These are phyloP conservation scores for Xylaria polymorpha DNA, from an alignment of 2,329 filamentous ascomycete genomes.

Conservation along the genomic window DNA sequence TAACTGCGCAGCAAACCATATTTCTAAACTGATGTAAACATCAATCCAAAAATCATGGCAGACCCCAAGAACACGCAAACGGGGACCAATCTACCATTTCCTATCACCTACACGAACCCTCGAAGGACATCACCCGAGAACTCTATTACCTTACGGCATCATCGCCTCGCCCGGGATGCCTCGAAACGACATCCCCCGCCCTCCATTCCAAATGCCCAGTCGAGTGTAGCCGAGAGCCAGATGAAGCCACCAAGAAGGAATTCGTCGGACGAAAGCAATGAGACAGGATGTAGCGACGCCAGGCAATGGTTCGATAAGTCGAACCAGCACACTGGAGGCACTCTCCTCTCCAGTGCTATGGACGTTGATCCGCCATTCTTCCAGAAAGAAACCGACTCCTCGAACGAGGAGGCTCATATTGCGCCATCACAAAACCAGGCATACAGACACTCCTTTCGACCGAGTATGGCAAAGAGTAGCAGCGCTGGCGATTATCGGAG, in stretches of 20 bases:
- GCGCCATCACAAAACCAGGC: conserved; percentile 44
- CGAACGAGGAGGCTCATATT: conserved; percentile 57
- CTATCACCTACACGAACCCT: conserved; percentile 48
- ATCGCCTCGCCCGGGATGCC: conserved; percentile 59
- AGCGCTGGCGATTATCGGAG: conserved; percentile 80
- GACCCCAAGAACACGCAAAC: conserved; percentile 44
- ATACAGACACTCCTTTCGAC: conserved; percentile 48
- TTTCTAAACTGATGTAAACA: conserved; percentile 33
- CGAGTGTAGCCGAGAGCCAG: conserved; percentile 16
- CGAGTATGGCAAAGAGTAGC: conserved; percentile 61
- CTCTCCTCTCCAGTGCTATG: conserved; percentile 58
- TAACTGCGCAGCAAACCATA: conserved; percentile 25
- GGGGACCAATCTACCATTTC: conserved; percentile 40
- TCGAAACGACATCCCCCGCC: conserved; percentile 43
- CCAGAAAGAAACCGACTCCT: conserved; percentile 64
- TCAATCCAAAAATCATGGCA: conserved; percentile 42
- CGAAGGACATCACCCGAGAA: conserved; percentile 58
- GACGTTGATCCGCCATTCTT: conserved; percentile 68
- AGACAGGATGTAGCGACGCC: conserved; percentile 62
- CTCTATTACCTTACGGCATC: conserved; percentile 61
- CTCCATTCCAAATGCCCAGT: conserved; percentile 31
- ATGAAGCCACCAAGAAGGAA: conserved; percentile 50
- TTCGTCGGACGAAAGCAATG: conserved; percentile 63
- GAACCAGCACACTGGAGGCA: conserved; percentile 61
- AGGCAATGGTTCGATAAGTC: conserved; percentile 66